Percentiles rank a stretch among this genome's conserved stretches.
Conservation (phyloP, 495 filamentous ascomycete species). For the Penicillium herquei region DNA sequence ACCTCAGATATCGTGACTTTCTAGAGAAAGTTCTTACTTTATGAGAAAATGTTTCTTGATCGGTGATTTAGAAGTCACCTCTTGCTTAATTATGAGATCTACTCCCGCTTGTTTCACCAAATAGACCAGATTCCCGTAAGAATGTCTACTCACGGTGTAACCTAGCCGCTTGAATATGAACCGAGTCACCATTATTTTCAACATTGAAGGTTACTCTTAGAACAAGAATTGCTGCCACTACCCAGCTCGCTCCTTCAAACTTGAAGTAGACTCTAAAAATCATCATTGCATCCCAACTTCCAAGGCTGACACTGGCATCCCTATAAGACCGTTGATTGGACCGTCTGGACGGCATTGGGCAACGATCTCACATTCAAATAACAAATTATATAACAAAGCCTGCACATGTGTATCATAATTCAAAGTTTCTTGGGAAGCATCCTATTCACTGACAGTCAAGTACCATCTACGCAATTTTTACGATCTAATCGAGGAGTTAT, state of each 20-base stretch:
- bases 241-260: too few relatives aligned
- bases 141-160: background rate
- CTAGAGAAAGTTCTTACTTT: conserved; percentile 8
- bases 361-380: too few relatives aligned
- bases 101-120: background rate
- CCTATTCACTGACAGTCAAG: too few relatives aligned
- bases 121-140: background rate
- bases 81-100: background rate
- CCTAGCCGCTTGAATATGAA: background rate
- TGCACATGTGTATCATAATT: too few relatives aligned
- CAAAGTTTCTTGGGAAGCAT: too few relatives aligned
- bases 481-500: background rate
- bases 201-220: too few relatives aligned
- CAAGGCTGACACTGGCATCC: too few relatives aligned
- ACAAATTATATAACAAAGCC: too few relatives aligned
- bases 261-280: too few relatives aligned
- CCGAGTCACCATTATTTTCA: background rate
- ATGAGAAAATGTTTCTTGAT: background rate
- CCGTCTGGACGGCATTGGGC: too few relatives aligned
- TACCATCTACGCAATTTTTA: background rate
- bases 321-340: too few relatives aligned
- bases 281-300: background rate
- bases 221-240: too few relatives aligned
- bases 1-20: conserved; percentile 23
- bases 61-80: background rate